These are phyloP conservation scores for Zizania latifolia DNA, from an alignment of 176 grass and related monocot species.

Conservation along the genomic window DNA sequence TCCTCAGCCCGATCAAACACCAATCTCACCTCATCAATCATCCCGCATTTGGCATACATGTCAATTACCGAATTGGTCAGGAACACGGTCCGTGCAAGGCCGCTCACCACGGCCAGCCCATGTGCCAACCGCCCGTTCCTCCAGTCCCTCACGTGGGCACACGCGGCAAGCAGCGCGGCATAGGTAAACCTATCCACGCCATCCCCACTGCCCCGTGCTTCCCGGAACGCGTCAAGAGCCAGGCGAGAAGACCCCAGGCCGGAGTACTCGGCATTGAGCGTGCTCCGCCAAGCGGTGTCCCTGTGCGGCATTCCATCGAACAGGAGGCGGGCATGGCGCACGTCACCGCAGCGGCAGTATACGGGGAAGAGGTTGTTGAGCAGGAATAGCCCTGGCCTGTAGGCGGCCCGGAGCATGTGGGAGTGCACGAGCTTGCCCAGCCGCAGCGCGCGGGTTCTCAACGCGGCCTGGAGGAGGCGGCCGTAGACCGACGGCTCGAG, in stretches of 20 bases:
- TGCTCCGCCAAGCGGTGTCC: slow-evolving; percentile 58
- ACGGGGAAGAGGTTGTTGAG: slow-evolving; percentile 44
- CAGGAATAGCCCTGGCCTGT: slow-evolving; percentile 34
- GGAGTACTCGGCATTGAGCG: slow-evolving; percentile 47
- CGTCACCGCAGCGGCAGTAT: slow-evolving; percentile 39
- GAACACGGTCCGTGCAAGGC: slow-evolving; percentile 36
- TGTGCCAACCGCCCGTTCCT: slow-evolving; percentile 40
- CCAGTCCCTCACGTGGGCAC: slow-evolving; percentile 19
- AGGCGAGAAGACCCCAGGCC: neutral
- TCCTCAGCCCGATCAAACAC: slow-evolving; percentile 71
- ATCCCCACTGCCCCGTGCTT: slow-evolving; percentile 13
- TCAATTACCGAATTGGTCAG: slow-evolving; percentile 61
- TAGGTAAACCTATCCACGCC: slow-evolving; percentile 43
- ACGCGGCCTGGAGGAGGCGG: slow-evolving; percentile 36
- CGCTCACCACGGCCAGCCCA: slow-evolving; percentile 50
- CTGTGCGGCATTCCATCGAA: slow-evolving; percentile 53
- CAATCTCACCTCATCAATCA: slow-evolving; percentile 68
- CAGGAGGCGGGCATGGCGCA: slow-evolving; percentile 36
- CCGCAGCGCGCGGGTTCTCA: slow-evolving; percentile 33
- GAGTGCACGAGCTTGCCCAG: slow-evolving; percentile 49
- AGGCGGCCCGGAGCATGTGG: slow-evolving; percentile 58
- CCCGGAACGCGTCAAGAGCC: slow-evolving; percentile 40
- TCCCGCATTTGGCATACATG: slow-evolving; percentile 69
- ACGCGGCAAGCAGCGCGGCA: slow-evolving; percentile 24
- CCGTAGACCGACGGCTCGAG: slow-evolving; percentile 38